Conservation (phyloP, 306 rosid genomes). For the Ziziphus jujuba region DNA sequence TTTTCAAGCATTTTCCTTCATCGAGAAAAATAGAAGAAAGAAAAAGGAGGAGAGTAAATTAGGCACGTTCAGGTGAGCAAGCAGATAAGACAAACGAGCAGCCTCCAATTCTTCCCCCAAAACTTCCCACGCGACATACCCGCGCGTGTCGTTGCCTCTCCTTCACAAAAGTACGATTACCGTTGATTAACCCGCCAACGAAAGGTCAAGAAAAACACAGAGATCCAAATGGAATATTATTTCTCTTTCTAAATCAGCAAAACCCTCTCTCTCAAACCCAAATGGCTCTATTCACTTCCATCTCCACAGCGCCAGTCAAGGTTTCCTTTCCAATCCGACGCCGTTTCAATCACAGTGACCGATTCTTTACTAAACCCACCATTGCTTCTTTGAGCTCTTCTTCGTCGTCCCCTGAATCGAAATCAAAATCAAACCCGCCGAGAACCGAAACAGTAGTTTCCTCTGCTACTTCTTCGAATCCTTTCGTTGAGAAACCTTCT, state of each 20-base stretch:
- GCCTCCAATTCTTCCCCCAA: too few species aligned
- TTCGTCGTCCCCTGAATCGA: conserved; percentile 56
- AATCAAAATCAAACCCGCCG: conserved; percentile 26
- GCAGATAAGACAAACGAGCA: too few species aligned
- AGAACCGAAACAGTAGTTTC: conserved; percentile 22
- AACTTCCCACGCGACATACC: too few species aligned
- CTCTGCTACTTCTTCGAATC: conserved; percentile 37
- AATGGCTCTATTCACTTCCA: conserved; percentile 69
- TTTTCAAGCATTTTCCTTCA: too few species aligned
- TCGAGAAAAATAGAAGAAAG: too few species aligned
- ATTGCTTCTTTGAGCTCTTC: conserved; percentile 61
- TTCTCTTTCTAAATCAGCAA: not conserved
- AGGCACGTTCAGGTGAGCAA: too few species aligned
- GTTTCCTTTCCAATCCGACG: conserved; percentile 29
- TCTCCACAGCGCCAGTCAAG: conserved; percentile 36
- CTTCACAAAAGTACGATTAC: too few species aligned
- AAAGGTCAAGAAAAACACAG: too few species aligned
- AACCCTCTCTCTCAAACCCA: not conserved
- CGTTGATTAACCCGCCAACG: too few species aligned
- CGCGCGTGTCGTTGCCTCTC: too few species aligned
- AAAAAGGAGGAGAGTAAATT: too few species aligned
- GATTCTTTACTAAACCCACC: too few species aligned
- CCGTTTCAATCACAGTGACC: not conserved
- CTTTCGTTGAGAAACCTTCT: conserved; percentile 42
- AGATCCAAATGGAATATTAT: not conserved